Evolutionary conservation across 805 yeast species (phyloP), one percentile per base, ranked within the genome.

Genomic region (Sporopachydermia lactativora): DNA sequence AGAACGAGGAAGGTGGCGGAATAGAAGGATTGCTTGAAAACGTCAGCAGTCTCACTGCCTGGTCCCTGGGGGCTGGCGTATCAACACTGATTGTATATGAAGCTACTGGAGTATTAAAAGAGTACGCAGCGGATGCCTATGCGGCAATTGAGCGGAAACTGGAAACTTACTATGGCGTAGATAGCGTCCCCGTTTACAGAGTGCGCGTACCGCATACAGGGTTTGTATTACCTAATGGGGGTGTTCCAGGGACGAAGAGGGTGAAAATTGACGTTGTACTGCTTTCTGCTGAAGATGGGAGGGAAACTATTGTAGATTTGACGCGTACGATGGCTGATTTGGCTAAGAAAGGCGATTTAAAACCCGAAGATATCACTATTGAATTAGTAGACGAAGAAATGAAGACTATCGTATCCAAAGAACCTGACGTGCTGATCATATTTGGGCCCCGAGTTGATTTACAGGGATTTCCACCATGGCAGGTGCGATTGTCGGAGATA

Each of bases 381-480:
- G 77, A 75, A 35, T 66, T 81, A 44, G 73, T 92, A 34, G 89
- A 88, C 57, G 41, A 42, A 19, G 53, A 57, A 40, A 45, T 60
- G 17, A 42, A 73, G 73, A 45, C 86, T 81, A 53, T 65, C 81
- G 92, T 86, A 13, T 92, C 95, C 1, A 69, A 68, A n/a, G 98
- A 92, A 56, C 97, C 98, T 0, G 98, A 92, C 55, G 68, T 92
- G 47, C 64, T 92, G 38, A 65, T 92, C 19, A 62, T 82, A 41
- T 92, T 89, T 57, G 85, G 85, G 15, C 95, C 96, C n/a, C 66
- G 69, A 8, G 65, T 92, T 47, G 94, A 86, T 55, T 68, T 92
- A 39, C 94, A 86, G 59, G 96, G 95, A 14, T 92, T 78, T 58
- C 97, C 97, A 15, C 98, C 98, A 18, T 92, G 98, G 98, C 97